Conservation (phyloP, 108 stramenopile genomes). For the Skeletonema potamos region DNA sequence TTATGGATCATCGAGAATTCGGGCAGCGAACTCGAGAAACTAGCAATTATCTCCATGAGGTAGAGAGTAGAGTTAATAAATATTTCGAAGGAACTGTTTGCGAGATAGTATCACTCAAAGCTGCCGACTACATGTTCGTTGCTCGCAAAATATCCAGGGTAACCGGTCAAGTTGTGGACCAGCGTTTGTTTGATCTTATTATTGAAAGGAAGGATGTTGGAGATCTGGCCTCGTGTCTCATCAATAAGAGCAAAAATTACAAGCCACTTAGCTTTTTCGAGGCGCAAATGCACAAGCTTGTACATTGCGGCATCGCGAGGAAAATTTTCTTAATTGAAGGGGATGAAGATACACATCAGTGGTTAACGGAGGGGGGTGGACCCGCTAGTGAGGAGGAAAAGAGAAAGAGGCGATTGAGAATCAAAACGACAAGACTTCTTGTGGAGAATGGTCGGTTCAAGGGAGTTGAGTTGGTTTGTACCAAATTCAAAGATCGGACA, state of each 20-base stretch:
- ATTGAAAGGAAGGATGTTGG: constrained; percentile 45
- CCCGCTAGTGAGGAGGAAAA: background rate
- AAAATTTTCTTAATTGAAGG: constrained; percentile 40
- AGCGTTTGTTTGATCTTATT: constrained; percentile 37
- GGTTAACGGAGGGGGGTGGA: background rate
- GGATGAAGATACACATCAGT: constrained; percentile 10
- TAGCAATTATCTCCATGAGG: constrained; percentile 13
- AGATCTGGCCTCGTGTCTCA: constrained; percentile 23
- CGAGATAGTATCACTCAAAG: constrained; percentile 26
- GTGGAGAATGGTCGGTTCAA: constrained; percentile 21
- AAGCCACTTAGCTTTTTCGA: constrained; percentile 40
- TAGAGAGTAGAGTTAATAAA: constrained; percentile 14
- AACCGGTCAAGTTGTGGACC: constrained; percentile 27
- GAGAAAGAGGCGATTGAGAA: constrained; percentile 16
- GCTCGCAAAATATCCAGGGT: constrained; percentile 24
- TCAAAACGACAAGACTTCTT: constrained; percentile 33
- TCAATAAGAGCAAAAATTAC: constrained; percentile 26
- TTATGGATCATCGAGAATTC: constrained; percentile 3
- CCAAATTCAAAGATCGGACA: constrained; percentile 16
- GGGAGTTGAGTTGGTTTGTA: constrained; percentile 29
- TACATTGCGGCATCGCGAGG: constrained; percentile 23
- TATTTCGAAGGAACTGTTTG: constrained; percentile 5
- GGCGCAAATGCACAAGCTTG: constrained; percentile 46
- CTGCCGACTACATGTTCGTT: constrained; percentile 44
- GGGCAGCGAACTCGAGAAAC: background rate